Percentiles rank a stretch among this genome's conserved stretches.
phyloP scores from a whole-genome alignment of 2,329 filamentous ascomycete genomes.

The Calonectria naviculata region DNA sequence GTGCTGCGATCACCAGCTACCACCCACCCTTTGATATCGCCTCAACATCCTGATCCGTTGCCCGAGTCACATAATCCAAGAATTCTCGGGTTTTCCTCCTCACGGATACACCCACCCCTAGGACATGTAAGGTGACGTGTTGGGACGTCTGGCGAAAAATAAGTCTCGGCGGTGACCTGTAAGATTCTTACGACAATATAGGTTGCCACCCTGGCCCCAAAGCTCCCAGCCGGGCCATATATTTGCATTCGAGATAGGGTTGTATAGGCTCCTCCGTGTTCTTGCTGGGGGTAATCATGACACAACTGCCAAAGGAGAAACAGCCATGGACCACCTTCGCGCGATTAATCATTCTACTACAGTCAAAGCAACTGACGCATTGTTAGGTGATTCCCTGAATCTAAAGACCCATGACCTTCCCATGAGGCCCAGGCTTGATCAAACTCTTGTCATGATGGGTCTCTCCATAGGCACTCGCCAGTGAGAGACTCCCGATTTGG shows the following conservation, averaged over 20 bases:
- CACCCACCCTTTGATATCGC: background rate
- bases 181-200: background rate
- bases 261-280: background rate
- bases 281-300: background rate
- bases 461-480: background rate
- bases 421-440: background rate
- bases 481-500: background rate
- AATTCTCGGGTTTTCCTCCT: background rate
- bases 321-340: background rate
- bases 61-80: background rate
- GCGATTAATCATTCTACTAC: background rate
- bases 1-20: background rate
- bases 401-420: background rate
- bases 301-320: no score
- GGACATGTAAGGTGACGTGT: conserved; percentile 22
- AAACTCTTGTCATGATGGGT: background rate
- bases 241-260: background rate
- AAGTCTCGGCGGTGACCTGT: background rate
- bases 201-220: background rate
- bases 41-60: background rate
- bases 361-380: background rate
- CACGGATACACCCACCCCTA: conserved; percentile 12
- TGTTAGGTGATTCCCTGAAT: background rate
- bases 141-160: conserved; percentile 4
- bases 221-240: background rate